Evolutionary conservation across 257 asterid species (phyloP).

Genomic region (Lithospermum erythrorhizon): DNA sequence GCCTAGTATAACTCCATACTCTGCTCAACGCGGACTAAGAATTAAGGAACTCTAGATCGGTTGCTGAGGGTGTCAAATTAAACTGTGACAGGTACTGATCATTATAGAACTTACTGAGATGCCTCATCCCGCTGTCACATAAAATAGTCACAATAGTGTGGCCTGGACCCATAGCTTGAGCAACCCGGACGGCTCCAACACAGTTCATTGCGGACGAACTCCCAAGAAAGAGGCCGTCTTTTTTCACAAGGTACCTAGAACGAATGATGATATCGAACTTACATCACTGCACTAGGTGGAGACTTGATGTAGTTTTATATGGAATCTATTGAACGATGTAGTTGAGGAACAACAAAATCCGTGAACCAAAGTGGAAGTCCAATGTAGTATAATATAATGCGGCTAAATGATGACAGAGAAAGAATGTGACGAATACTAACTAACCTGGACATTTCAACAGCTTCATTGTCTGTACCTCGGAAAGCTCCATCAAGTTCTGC

Average conservation of each 20-base stretch:
- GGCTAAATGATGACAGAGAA: too few species aligned
- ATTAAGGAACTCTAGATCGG: slow-evolving; percentile 55
- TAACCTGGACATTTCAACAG: slow-evolving; percentile 95
- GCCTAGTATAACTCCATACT: neutral
- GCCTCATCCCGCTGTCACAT: slow-evolving; percentile 98
- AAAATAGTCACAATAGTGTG: slow-evolving; percentile 79
- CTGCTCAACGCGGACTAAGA: slow-evolving; percentile 12
- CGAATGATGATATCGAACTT: slow-evolving; percentile 1
- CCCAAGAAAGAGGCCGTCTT: slow-evolving; percentile 93
- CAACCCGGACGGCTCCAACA: slow-evolving; percentile 90
- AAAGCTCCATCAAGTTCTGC: slow-evolving; percentile 91
- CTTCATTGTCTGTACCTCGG: slow-evolving; percentile 75
- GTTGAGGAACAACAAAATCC: neutral
- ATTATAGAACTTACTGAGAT: slow-evolving; percentile 70
- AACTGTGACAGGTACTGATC: slow-evolving; percentile 51
- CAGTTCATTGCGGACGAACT: slow-evolving; percentile 98
- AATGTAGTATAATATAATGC: neutral
- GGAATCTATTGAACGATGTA: neutral
- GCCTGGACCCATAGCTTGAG: slow-evolving; percentile 74
- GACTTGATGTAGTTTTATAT: neutral
- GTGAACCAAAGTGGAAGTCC: neutral
- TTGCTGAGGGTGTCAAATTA: slow-evolving; percentile 55
- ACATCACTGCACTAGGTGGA: neutral
- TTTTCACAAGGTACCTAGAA: slow-evolving; percentile 62
- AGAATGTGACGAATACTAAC: slow-evolving; percentile 5